A percentile compares a stretch with the other conserved stretches of the same genome.
Evolutionary conservation across 352 stramenopile species (phyloP).

Genomic region (Globisporangium nodosum): DNA sequence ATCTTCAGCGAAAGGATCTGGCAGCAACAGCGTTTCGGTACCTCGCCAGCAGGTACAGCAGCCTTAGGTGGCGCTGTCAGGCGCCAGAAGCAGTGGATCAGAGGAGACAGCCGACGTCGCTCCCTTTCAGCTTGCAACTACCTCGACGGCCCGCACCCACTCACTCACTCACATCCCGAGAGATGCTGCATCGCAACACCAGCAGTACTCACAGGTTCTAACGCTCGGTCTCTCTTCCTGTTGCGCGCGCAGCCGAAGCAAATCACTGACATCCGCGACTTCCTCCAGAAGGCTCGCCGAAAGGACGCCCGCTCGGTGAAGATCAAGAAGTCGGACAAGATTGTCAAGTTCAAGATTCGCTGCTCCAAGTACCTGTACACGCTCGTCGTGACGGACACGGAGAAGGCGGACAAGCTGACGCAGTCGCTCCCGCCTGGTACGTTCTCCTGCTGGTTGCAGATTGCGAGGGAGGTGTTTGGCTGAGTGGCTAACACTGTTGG

Average conservation of each 20-base stretch:
- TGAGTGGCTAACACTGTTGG: background rate
- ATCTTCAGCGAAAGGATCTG: no score
- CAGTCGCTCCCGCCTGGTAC: conserved; percentile 97
- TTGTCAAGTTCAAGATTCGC: conserved; percentile 99
- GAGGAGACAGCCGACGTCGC: background rate
- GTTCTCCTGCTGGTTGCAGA: background rate
- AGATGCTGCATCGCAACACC: background rate
- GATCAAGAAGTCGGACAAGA: conserved; percentile 97
- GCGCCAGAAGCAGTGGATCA: no score
- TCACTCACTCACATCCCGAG: background rate
- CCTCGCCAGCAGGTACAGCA: no score
- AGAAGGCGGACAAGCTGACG: conserved; percentile 99
- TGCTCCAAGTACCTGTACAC: conserved; percentile 99
- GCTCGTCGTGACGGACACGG: conserved; percentile 95
- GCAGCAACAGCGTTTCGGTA: no score
- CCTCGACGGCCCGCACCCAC: background rate
- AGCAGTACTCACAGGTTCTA: background rate
- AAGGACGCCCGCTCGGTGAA: conserved; percentile 98
- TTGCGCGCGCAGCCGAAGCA: conserved; percentile 89
- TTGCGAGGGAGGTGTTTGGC: background rate
- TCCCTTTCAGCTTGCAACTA: no score
- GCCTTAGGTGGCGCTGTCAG: no score
- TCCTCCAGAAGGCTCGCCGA: conserved; percentile 97
- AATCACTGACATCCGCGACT: conserved; percentile 99
- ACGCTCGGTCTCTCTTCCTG: conserved; percentile 6